Conservation (phyloP, 1,139 yeast species). For the Suhomyces coccinellae region DNA sequence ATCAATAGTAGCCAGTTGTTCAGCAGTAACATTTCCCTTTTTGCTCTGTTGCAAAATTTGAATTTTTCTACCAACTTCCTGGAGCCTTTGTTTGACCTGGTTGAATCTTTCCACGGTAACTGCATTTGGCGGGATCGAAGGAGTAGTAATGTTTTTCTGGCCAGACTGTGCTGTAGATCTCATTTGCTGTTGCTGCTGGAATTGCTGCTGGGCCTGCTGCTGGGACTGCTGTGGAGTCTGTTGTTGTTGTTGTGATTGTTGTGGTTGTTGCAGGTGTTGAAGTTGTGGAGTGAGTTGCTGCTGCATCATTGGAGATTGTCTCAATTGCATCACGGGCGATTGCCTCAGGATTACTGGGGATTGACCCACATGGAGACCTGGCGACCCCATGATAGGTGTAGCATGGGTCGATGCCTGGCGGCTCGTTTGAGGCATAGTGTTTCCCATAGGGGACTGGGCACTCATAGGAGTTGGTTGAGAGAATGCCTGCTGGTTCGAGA, state of each 20-base stretch:
- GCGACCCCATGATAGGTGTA: constrained; percentile 16
- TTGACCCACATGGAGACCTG: constrained; percentile 13
- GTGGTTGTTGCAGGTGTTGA: constrained; percentile 10
- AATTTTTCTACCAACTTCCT: constrained; percentile 46
- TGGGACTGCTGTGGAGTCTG: constrained; percentile 13
- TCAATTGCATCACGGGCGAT: constrained; percentile 9
- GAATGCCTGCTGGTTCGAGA: background rate
- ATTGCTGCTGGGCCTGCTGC: constrained; percentile 15
- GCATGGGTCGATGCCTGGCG: constrained; percentile 15
- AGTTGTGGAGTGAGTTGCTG: constrained; percentile 7
- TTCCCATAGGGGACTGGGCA: constrained; percentile 8
- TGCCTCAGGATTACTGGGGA: constrained; percentile 17
- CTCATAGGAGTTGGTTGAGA: constrained; percentile 1
- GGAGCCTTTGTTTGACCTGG: constrained; percentile 38
- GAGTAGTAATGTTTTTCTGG: constrained; percentile 2
- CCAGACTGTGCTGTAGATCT: background rate
- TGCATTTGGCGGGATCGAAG: constrained; percentile 26
- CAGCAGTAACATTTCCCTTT: constrained; percentile 29
- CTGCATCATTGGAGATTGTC: constrained; percentile 12
- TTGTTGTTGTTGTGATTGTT: constrained; percentile 12
- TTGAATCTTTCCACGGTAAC: constrained; percentile 45
- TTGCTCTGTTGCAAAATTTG: constrained; percentile 35
- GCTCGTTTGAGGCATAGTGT: constrained; percentile 8
- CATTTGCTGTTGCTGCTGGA: constrained; percentile 11
- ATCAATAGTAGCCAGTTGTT: constrained; percentile 36